phyloP scores from a whole-genome alignment of 2,329 filamentous ascomycete genomes.

The Fusarium illudens region DNA sequence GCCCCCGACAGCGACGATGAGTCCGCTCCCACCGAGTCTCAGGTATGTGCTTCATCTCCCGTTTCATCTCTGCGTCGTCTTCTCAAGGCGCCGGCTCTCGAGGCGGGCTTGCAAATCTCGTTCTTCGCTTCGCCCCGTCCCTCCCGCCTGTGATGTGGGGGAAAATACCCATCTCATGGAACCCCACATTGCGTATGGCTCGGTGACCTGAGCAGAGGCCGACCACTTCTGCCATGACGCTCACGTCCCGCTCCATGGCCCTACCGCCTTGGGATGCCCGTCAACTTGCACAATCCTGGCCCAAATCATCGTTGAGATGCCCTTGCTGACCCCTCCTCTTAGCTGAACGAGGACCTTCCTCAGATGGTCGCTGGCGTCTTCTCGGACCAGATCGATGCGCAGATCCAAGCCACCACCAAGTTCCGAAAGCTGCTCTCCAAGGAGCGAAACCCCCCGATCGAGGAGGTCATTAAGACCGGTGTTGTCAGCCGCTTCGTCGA shows the following conservation, averaged over 20 bases:
- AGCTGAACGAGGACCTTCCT: slow-evolving; percentile 98
- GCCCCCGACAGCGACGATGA: slow-evolving; percentile 98
- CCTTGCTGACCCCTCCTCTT: slow-evolving; percentile 33
- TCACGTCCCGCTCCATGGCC: slow-evolving; percentile 19
- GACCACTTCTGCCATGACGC: not conserved
- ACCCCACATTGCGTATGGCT: slow-evolving; percentile 46
- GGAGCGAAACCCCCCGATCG: slow-evolving; percentile 98
- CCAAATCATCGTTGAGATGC: slow-evolving; percentile 5
- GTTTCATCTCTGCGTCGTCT: slow-evolving; percentile 11
- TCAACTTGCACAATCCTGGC: slow-evolving; percentile 6
- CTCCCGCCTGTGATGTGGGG: slow-evolving; percentile 46
- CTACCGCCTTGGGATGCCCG: not conserved
- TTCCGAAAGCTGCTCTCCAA: slow-evolving; percentile 98
- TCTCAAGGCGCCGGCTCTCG: not conserved
- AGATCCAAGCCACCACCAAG: slow-evolving; percentile 97
- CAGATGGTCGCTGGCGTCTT: slow-evolving; percentile 98
- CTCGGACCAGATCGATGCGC: slow-evolving; percentile 96
- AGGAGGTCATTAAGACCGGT: slow-evolving; percentile 98
- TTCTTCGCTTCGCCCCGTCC: slow-evolving; percentile 27
- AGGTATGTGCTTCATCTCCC: slow-evolving; percentile 67
- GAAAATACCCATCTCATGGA: slow-evolving; percentile 40
- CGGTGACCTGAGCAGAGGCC: slow-evolving; percentile 26
- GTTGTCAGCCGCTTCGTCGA: slow-evolving; percentile 98
- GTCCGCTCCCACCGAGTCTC: slow-evolving; percentile 90
- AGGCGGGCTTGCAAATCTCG: slow-evolving; percentile 13